Evolutionary conservation across 768 basidiomycete species (phyloP).

Genomic region (Rubroboletus pulcherrimus): DNA sequence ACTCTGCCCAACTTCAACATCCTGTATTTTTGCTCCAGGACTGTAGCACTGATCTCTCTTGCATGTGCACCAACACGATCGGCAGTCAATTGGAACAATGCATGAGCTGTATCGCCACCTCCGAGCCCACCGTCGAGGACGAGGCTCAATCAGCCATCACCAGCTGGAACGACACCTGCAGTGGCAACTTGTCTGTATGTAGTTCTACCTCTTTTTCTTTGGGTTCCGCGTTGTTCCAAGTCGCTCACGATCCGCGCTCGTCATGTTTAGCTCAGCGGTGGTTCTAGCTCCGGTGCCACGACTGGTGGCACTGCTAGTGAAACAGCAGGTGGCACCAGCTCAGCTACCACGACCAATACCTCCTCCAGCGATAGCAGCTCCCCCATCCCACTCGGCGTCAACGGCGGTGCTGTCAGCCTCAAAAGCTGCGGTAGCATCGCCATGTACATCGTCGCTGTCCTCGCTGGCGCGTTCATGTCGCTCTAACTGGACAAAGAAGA

Average conservation of each 20-base stretch:
- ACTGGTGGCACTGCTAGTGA: neutral
- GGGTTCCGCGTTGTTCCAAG: too few species aligned
- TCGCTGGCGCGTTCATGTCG: constrained; percentile 11
- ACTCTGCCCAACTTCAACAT: neutral
- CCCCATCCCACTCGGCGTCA: neutral
- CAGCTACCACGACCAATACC: neutral
- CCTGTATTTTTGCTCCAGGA: neutral
- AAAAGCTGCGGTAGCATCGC: neutral
- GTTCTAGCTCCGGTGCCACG: neutral
- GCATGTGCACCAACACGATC: constrained; percentile 12
- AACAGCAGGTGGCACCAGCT: neutral
- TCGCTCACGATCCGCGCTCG: neutral
- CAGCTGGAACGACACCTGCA: constrained; percentile 17
- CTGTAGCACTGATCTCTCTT: constrained; percentile 6
- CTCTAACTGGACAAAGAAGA: neutral
- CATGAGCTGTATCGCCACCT: constrained; percentile 17
- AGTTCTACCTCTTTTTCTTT: too few species aligned
- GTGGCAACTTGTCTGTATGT: constrained; percentile 20
- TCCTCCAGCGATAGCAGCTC: neutral
- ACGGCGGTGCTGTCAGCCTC: constrained; percentile 4
- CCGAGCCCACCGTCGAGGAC: neutral
- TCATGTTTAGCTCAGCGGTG: constrained; percentile 9
- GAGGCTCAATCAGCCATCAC: constrained; percentile 8
- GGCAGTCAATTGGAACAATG: constrained; percentile 15
- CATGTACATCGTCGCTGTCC: constrained; percentile 3